phyloP scores from a whole-genome alignment of 371 early-diverging fungal genomes.

The Rhizomucor pusillus region DNA sequence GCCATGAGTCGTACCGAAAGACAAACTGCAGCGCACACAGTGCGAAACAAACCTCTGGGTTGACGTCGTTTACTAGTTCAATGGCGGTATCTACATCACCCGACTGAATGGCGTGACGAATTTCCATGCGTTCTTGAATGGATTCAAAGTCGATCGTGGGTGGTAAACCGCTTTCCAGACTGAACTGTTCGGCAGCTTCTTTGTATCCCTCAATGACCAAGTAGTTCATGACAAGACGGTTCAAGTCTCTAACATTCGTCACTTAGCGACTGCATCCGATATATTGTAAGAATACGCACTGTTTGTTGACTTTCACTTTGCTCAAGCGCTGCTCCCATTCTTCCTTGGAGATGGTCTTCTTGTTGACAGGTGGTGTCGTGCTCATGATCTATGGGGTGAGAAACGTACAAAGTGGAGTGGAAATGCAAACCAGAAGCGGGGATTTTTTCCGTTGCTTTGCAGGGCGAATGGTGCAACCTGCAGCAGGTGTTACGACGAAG shows the following conservation, averaged over 20 bases:
- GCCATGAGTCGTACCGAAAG: too few species aligned
- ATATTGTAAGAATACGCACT: constrained; percentile 40
- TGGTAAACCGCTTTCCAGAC: constrained; percentile 76
- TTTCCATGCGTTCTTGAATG: constrained; percentile 92
- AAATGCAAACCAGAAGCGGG: too few species aligned
- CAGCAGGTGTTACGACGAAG: too few species aligned
- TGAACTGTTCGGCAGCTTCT: constrained; percentile 96
- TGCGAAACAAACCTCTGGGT: constrained; percentile 78
- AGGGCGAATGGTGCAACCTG: too few species aligned
- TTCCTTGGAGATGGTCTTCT: constrained; percentile 46
- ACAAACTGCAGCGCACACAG: too few species aligned
- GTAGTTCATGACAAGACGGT: constrained; percentile 97
- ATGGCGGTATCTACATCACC: constrained; percentile 94
- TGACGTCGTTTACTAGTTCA: constrained; percentile 92
- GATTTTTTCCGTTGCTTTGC: too few species aligned
- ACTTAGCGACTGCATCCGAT: neutral
- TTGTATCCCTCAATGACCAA: constrained; percentile 97
- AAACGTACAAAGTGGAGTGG: too few species aligned
- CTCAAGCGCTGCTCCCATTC: constrained; percentile 64
- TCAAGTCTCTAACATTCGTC: constrained; percentile 67
- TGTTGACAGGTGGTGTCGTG: too few species aligned
- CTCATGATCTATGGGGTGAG: too few species aligned
- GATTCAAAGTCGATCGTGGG: constrained; percentile 82
- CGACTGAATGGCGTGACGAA: constrained; percentile 87
- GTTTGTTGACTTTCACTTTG: constrained; percentile 62